Conservation (phyloP, 345 rosid species). For the Erodium maritimum region DNA sequence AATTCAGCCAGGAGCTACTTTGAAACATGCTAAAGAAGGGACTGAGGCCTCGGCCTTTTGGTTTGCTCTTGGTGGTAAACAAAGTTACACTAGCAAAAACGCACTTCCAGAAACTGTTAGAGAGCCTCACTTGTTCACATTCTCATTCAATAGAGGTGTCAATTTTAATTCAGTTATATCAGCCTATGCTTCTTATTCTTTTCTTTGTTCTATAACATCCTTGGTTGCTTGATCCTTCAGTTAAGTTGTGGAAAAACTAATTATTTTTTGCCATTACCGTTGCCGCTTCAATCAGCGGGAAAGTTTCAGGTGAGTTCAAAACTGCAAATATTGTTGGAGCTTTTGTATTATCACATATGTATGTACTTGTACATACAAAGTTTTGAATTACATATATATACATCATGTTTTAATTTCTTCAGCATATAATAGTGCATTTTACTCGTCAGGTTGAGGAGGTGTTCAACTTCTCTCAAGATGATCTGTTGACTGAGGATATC, state of each 20-base stretch:
- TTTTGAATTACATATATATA: neutral
- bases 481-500: constrained; percentile 82
- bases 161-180: constrained; percentile 5
- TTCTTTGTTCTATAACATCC: neutral
- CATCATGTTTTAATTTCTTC: neutral
- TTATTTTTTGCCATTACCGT: constrained; percentile 6
- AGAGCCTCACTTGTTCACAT: constrained; percentile 82
- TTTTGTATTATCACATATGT: neutral
- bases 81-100: constrained; percentile 66
- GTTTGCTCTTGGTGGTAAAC: constrained; percentile 95
- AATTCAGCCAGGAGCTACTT: constrained; percentile 68
- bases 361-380: neutral
- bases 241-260: neutral
- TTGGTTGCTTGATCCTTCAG: neutral
- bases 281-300: constrained; percentile 31
- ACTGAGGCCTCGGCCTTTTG: constrained; percentile 88
- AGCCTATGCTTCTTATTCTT: neutral
- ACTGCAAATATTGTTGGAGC: neutral
- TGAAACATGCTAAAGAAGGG: constrained; percentile 91
- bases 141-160: constrained; percentile 60
- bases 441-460: constrained; percentile 75
- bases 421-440: constrained; percentile 11
- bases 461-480: constrained; percentile 86
- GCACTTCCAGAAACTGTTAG: constrained; percentile 44
- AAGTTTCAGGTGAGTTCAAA: constrained; percentile 72